These are phyloP conservation scores for Schoenoplectus tabernaemontani DNA, from an alignment of 202 grass and related monocot genomes.

Conservation along the genomic window DNA sequence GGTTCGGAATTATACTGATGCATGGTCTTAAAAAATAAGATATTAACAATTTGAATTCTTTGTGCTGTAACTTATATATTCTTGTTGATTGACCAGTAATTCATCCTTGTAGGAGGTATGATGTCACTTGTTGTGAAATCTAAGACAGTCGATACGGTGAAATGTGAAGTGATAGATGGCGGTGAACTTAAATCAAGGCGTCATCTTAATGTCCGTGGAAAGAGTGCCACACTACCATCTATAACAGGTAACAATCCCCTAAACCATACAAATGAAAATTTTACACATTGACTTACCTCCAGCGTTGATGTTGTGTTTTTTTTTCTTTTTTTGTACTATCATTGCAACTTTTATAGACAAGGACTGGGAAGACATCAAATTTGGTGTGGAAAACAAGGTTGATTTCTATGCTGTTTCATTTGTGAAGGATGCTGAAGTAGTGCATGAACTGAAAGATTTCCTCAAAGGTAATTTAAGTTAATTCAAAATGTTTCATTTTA, in stretches of 20 bases:
- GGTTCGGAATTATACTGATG: neutral
- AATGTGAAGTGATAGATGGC: conserved; percentile 82
- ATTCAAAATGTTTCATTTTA: conserved; percentile 22
- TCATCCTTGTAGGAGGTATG: conserved; percentile 68
- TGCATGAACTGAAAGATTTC: conserved; percentile 89
- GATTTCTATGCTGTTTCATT: conserved; percentile 99
- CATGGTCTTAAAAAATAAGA: neutral
- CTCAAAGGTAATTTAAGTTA: conserved; percentile 56
- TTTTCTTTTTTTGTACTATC: neutral
- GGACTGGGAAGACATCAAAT: conserved; percentile 99
- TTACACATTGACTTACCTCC: neutral
- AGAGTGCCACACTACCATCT: conserved; percentile 92
- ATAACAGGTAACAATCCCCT: conserved; percentile 54
- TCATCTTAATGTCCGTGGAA: conserved; percentile 91
- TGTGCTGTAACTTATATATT: neutral
- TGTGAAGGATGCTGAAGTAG: conserved; percentile 88
- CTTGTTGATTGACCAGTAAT: neutral
- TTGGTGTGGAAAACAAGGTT: conserved; percentile 84
- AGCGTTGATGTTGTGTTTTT: conserved; percentile 19
- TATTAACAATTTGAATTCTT: neutral
- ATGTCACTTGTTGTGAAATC: conserved; percentile 78
- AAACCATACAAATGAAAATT: neutral
- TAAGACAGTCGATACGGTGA: conserved; percentile 73
- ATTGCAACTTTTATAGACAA: conserved; percentile 50
- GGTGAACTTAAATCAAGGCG: conserved; percentile 97